These are phyloP conservation scores for Goffeauzyma gilvescens DNA, from an alignment of 768 basidiomycete species.

Conservation along the genomic window DNA sequence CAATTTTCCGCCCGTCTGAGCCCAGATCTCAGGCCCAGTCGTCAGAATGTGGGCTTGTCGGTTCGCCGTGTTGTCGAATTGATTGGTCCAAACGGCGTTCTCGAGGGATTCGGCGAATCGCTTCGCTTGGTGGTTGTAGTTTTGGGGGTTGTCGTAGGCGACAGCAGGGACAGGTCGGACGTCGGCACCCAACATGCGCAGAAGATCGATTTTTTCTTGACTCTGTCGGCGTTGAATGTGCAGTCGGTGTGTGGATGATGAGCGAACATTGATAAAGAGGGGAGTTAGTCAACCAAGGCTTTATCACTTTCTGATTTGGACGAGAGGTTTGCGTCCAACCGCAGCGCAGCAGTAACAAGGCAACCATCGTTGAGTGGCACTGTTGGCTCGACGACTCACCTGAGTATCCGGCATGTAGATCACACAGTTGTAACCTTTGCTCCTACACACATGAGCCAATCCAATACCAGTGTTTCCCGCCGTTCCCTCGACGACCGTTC, in stretches of 20 bases:
- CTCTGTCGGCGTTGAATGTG: conserved; percentile 39
- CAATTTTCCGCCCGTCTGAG: conserved; percentile 47
- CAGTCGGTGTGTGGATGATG: neutral
- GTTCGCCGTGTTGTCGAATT: conserved; percentile 93
- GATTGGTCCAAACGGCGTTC: conserved; percentile 90
- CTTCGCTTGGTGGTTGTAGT: conserved; percentile 92
- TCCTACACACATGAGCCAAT: conserved; percentile 63
- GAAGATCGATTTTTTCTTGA: conserved; percentile 94
- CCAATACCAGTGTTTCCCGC: conserved; percentile 98
- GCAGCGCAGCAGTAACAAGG: neutral
- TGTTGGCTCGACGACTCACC: conserved; percentile 38
- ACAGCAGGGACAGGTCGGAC: conserved; percentile 89
- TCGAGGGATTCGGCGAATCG: conserved; percentile 53
- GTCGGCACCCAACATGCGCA: conserved; percentile 93
- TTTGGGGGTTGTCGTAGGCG: conserved; percentile 77
- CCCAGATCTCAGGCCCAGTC: conserved; percentile 95
- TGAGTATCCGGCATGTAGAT: conserved; percentile 98
- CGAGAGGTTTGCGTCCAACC: neutral
- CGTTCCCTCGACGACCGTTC: conserved; percentile 92
- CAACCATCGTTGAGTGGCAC: too few species aligned
- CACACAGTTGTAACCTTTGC: conserved; percentile 86
- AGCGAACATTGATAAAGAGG: neutral
- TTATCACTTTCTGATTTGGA: too few species aligned
- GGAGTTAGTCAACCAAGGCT: neutral
- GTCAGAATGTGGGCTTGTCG: conserved; percentile 66